A percentile compares a stretch with the other conserved stretches of the same genome.
These are phyloP conservation scores for Phlebiopsis flavidoalba DNA, from an alignment of 768 basidiomycete species.

Conservation along the genomic window DNA sequence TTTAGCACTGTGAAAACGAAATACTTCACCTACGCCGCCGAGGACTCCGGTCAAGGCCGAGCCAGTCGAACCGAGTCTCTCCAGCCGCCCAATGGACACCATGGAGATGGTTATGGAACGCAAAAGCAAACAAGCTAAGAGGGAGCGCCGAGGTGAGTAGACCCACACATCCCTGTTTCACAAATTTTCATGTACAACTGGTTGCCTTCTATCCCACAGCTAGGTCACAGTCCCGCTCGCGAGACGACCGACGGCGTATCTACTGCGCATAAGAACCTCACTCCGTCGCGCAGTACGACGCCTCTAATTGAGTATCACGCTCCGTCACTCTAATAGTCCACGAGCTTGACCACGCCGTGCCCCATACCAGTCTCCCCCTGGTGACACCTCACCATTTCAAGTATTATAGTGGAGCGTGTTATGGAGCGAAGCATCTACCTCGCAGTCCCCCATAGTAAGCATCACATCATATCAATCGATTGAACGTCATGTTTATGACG, in stretches of 20 bases:
- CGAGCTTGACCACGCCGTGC: constrained; percentile 3
- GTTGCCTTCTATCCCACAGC: constrained; percentile 10
- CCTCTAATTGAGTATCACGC: constrained; percentile 38
- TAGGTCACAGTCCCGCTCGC: constrained; percentile 17
- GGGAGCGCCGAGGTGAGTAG: constrained; percentile 41
- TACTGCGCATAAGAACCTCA: constrained; percentile 1
- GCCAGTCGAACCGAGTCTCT: constrained; percentile 42
- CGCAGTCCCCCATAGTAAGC: constrained; percentile 15
- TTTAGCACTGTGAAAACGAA: constrained; percentile 31
- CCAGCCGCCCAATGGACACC: constrained; percentile 58
- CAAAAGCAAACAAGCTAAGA: constrained; percentile 52
- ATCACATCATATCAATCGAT: not conserved
- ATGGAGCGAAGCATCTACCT: constrained; percentile 20
- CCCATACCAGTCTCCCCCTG: constrained; percentile 12
- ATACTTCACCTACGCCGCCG: constrained; percentile 37
- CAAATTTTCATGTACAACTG: not conserved
- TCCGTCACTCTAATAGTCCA: constrained; percentile 30
- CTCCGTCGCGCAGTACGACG: constrained; percentile 8
- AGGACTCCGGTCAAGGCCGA: constrained; percentile 63
- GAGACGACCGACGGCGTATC: constrained; percentile 19
- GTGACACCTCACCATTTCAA: constrained; percentile 25
- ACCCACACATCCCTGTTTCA: not conserved
- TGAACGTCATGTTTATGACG: not conserved
- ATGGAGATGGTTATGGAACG: constrained; percentile 78
- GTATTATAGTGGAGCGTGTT: constrained; percentile 25